These are phyloP conservation scores for Colletotrichum melonis DNA, from an alignment of 2,329 filamentous ascomycete genomes.

Conservation along the genomic window DNA sequence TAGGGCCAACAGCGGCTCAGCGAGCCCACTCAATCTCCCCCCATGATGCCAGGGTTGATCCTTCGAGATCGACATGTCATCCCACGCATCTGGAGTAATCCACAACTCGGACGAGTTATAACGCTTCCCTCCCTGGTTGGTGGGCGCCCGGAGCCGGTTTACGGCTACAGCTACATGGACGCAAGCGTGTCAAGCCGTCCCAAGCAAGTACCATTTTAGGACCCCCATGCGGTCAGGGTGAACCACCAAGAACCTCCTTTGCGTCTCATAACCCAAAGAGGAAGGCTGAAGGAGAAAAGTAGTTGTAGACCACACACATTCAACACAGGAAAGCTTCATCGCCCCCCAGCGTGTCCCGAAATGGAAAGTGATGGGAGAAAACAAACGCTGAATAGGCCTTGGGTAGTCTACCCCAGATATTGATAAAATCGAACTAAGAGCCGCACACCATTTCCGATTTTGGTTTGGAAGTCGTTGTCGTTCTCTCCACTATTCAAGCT, in stretches of 20 bases:
- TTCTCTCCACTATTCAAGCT: conserved; percentile 4
- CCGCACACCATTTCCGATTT: neutral
- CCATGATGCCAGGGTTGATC: neutral
- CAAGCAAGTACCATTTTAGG: conserved; percentile 8
- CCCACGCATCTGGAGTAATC: neutral
- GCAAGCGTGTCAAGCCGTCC: conserved; percentile 5
- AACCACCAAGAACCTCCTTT: conserved; percentile 8
- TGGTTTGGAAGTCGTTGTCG: neutral
- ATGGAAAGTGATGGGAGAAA: conserved; percentile 16
- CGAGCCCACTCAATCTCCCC: neutral
- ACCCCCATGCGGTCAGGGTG: conserved; percentile 24
- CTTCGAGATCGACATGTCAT: conserved; percentile 21
- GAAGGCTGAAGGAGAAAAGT: conserved; percentile 25
- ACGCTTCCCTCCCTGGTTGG: neutral
- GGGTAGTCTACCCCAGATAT: neutral
- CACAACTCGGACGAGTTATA: conserved; percentile 10
- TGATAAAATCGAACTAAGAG: conserved; percentile 28
- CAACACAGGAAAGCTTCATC: conserved; percentile 3
- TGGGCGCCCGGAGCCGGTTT: conserved; percentile 16
- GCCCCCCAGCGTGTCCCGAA: conserved; percentile 11
- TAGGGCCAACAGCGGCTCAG: neutral
- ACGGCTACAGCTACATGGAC: neutral
- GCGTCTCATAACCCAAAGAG: conserved; percentile 29
- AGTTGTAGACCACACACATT: conserved; percentile 18
- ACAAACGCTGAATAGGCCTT: neutral